A percentile compares a stretch with the other conserved stretches of the same genome.
Evolutionary conservation across 306 rosid species (phyloP).

Genomic region (Canavalia ensiformis): DNA sequence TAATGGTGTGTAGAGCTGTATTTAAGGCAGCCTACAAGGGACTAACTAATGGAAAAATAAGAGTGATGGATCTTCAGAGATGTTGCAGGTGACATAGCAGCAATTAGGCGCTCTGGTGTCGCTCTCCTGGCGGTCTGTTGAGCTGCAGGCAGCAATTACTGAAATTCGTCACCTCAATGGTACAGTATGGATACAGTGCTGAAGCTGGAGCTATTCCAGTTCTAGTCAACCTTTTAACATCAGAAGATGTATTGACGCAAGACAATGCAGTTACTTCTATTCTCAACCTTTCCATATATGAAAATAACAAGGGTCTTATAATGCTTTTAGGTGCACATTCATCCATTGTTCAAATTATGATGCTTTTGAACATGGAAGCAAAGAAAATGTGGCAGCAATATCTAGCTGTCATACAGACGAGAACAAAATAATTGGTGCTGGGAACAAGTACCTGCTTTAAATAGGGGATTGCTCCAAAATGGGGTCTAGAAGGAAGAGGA

Average conservation of each 20-base stretch:
- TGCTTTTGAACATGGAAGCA: slow-evolving; percentile 95
- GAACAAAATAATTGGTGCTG: slow-evolving; percentile 90
- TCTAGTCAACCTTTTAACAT: slow-evolving; percentile 81
- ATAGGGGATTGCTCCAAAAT: slow-evolving; percentile 81
- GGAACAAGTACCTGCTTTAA: slow-evolving; percentile 92
- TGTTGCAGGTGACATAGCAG: slow-evolving; percentile 85
- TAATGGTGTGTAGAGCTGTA: too few species aligned
- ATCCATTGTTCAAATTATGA: slow-evolving; percentile 92
- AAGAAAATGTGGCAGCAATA: slow-evolving; percentile 96
- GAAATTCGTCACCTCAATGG: too few species aligned
- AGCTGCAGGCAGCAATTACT: slow-evolving; percentile 76
- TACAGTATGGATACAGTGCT: too few species aligned
- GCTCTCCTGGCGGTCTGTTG: too few species aligned
- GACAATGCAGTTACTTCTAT: slow-evolving; percentile 96
- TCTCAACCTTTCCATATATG: slow-evolving; percentile 92
- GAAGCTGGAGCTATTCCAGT: slow-evolving; percentile 95
- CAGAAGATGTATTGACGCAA: slow-evolving; percentile 78
- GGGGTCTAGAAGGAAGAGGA: slow-evolving; percentile 94
- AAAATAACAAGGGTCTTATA: slow-evolving; percentile 90
- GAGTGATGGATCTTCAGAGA: slow-evolving; percentile 89
- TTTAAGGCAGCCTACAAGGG: slow-evolving; percentile 93
- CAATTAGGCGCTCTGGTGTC: too few species aligned
- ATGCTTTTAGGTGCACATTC: slow-evolving; percentile 98
- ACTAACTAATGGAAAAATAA: slow-evolving; percentile 82
- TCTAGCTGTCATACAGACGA: too few species aligned